phyloP scores from a whole-genome alignment of 2,329 filamentous ascomycete species.

The Fusarium fujikuroi region DNA sequence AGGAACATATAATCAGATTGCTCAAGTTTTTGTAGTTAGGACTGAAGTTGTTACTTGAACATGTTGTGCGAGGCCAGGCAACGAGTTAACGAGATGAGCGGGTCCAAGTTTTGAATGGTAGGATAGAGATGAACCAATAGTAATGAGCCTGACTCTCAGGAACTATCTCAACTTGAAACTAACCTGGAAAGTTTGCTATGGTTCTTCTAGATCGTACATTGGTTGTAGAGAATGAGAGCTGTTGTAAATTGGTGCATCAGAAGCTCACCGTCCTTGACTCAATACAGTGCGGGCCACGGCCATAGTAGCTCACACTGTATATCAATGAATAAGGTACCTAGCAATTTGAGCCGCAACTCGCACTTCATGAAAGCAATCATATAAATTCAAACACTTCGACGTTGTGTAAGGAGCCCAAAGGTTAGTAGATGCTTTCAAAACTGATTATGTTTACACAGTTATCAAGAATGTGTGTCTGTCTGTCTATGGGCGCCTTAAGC shows the following conservation, averaged over 20 bases:
- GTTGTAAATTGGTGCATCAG: neutral
- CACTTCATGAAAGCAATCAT: neutral
- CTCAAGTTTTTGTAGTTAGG: neutral
- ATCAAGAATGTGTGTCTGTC: neutral
- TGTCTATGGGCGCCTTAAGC: conserved; percentile 4
- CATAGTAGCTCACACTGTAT: neutral
- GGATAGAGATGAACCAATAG: neutral
- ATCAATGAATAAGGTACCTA: neutral
- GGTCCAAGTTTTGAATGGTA: conserved; percentile 6
- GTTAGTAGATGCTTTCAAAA: neutral
- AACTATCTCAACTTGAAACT: neutral
- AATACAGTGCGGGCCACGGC: neutral
- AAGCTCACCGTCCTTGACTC: neutral
- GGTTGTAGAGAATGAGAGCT: neutral
- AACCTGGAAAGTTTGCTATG: neutral
- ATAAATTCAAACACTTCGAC: neutral
- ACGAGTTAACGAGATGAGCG: conserved; percentile 15
- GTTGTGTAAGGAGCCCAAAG: neutral
- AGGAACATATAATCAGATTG: neutral
- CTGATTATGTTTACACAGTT: conserved; percentile 24
- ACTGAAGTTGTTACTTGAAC: neutral
- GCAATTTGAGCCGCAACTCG: neutral
- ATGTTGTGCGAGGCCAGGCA: conserved; percentile 22
- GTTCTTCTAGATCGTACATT: neutral
- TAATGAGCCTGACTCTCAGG: neutral